A percentile compares a stretch with the other conserved stretches of the same genome.
Conservation (phyloP, 179 eudicot genomes). For the Corrigiola litoralis region DNA sequence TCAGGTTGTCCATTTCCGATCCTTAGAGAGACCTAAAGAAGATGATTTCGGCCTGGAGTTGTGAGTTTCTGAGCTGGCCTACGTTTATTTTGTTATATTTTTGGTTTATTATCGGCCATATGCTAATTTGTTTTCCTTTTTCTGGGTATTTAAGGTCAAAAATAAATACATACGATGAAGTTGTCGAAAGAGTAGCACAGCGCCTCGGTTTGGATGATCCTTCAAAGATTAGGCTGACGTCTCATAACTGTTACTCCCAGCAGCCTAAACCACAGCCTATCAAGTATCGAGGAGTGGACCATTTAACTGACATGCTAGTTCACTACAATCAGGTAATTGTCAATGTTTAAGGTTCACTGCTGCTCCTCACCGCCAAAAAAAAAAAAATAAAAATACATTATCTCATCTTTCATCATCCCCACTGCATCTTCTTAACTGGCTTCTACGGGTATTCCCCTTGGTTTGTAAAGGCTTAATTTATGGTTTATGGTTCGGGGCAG, state of each 20-base stretch:
- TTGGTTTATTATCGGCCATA: not conserved
- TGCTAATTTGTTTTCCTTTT: not conserved
- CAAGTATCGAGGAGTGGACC: constrained; percentile 70
- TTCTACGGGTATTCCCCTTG: too few relatives aligned
- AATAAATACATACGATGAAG: constrained; percentile 68
- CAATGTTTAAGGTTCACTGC: too few relatives aligned
- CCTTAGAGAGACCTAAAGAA: constrained; percentile 74
- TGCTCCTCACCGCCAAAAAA: too few relatives aligned
- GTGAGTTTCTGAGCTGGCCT: constrained; percentile 51
- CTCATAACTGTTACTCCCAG: constrained; percentile 87
- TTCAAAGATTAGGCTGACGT: constrained; percentile 80
- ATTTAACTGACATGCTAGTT: constrained; percentile 70
- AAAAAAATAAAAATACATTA: too few relatives aligned
- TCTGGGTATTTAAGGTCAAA: constrained; percentile 50
- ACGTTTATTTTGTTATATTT: not conserved
- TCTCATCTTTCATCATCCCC: too few relatives aligned
- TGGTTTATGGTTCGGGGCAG: too few relatives aligned
- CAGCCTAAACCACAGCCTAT: constrained; percentile 86
- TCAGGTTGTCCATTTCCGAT: constrained; percentile 78
- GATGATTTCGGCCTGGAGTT: constrained; percentile 80
- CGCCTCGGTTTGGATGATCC: constrained; percentile 69
- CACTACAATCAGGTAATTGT: constrained; percentile 77
- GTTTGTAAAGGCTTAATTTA: too few relatives aligned
- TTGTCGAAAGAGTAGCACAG: constrained; percentile 70
- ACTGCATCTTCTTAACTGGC: too few relatives aligned